Base-by-base conservation (phyloP, 768 basidiomycete genomes). In the Pleurotus ostreatus region DNA sequence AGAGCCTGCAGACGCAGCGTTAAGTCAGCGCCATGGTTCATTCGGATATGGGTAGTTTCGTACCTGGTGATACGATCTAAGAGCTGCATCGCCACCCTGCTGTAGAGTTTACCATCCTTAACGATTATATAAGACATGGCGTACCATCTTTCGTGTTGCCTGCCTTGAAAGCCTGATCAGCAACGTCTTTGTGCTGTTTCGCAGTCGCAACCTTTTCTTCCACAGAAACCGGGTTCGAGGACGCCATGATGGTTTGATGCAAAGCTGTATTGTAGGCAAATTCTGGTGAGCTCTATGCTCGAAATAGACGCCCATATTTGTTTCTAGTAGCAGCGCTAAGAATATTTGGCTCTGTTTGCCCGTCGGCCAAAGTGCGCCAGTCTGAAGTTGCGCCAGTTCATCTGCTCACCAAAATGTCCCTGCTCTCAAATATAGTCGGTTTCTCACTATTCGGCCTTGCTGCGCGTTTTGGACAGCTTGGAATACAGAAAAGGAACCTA, bases 381-480 rank as follows among this genome's bases (percentile, higher is more conserved):
- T 26, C 23, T 6, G n/a, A 15, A 20, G 25, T 46, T 16, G 15
- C 47, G 15, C 38, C 30, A 6, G 26, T 22, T 22, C 51, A 45
- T 44, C 37, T 34, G 57, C 30, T 39, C 25, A 40, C 55, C 54
- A 61, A 54, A 55, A 90, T 89, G 85, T 67, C 87, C 41, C 72
- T 91, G 65, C 73, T 88, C 55, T 73, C 82, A 49, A 89, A 82
- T 66, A 71, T 92, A 59, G 68, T 91, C 66, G 89, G 90, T 41
- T 91, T 91, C 71, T 88, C 90, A 2, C 70, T 80, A 56, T 87
- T 93, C 66, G 94, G 94, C 43, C 86, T 97, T 57, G 85, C 86
- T 18, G 85, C 87, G 16, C 81, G 94, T 57, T 77, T 93, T 58
- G 92, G 90, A 63, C 93, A 95, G 72, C 84, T 97, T 20, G 88